phyloP scores from a whole-genome alignment of 257 asterid genomes.

The Perilla frutescens region DNA sequence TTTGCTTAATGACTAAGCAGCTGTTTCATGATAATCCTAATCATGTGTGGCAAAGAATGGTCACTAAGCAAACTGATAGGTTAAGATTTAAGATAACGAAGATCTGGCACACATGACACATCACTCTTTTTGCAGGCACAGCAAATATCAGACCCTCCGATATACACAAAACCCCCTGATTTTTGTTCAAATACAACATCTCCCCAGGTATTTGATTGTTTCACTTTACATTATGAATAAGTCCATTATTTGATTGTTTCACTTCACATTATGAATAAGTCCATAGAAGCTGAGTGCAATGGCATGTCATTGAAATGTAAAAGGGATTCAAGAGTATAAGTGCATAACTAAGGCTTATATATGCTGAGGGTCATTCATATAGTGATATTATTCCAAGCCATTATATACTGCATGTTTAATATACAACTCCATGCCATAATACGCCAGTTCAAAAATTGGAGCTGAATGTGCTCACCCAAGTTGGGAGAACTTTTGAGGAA shows the following conservation, averaged over 20 bases:
- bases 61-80: not conserved
- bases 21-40: constrained; percentile 9
- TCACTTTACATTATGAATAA: constrained; percentile 14
- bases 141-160: not conserved
- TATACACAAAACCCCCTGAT: constrained; percentile 1
- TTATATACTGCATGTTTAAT: constrained; percentile 19
- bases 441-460: constrained; percentile 22
- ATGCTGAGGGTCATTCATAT: not conserved
- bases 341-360: constrained; percentile 11
- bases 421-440: constrained; percentile 17
- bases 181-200: constrained; percentile 6
- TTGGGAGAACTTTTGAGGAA: constrained; percentile 92
- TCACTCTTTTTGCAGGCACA: not conserved
- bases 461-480: constrained; percentile 73
- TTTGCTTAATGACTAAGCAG: not conserved
- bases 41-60: not conserved
- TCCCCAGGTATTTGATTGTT: constrained; percentile 4
- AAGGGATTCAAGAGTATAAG: constrained; percentile 6
- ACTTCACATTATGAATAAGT: constrained; percentile 11
- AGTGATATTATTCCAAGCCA: constrained; percentile 16
- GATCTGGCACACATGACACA: not conserved
- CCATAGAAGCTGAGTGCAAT: constrained; percentile 17
- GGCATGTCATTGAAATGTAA: constrained; percentile 12
- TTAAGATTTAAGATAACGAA: not conserved
- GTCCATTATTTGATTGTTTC: constrained; percentile 3